Evolutionary conservation across 208 protist genomes (phyloP).

Genomic region (Wallacemonas sp.): DNA sequence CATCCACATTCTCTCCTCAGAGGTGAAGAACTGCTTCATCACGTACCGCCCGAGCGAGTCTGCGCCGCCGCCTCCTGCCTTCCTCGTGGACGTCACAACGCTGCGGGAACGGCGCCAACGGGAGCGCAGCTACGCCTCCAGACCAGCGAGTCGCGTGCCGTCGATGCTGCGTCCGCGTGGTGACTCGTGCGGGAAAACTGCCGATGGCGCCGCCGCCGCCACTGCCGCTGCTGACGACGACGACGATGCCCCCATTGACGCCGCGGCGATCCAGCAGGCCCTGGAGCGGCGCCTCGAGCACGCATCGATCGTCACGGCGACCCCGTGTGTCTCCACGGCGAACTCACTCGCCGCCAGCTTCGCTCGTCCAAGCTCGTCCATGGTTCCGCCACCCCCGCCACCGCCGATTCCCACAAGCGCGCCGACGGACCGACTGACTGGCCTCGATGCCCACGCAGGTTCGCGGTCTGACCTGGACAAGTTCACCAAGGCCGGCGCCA

Average conservation of each 20-base stretch:
- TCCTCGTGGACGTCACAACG: slow-evolving; percentile 68
- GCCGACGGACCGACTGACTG: not conserved
- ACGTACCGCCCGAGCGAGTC: slow-evolving; percentile 66
- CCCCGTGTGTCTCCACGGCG: slow-evolving; percentile 5
- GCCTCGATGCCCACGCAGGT: not conserved
- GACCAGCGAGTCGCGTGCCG: not conserved
- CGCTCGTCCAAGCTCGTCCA: not conserved
- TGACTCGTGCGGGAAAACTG: not conserved
- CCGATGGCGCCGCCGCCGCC: not conserved
- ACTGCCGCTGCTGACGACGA: slow-evolving; percentile 4
- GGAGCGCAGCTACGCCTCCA: not conserved
- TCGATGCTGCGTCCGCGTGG: not conserved
- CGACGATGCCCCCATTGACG: slow-evolving; percentile 42
- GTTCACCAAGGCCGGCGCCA: slow-evolving; percentile 14
- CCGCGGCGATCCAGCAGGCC: slow-evolving; percentile 44
- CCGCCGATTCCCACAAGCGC: not conserved
- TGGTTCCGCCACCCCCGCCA: slow-evolving; percentile 3
- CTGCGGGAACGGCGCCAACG: slow-evolving; percentile 3
- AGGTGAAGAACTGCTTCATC: slow-evolving; percentile 80
- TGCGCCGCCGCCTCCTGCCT: slow-evolving; percentile 52
- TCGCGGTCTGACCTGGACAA: not conserved
- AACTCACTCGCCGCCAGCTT: slow-evolving; percentile 3
- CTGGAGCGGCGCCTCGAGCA: slow-evolving; percentile 56
- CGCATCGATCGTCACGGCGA: slow-evolving; percentile 8
- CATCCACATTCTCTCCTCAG: slow-evolving; percentile 83